These are phyloP conservation scores for Cornus kousa DNA, from an alignment of 148 eudicot genomes.

Conservation along the genomic window DNA sequence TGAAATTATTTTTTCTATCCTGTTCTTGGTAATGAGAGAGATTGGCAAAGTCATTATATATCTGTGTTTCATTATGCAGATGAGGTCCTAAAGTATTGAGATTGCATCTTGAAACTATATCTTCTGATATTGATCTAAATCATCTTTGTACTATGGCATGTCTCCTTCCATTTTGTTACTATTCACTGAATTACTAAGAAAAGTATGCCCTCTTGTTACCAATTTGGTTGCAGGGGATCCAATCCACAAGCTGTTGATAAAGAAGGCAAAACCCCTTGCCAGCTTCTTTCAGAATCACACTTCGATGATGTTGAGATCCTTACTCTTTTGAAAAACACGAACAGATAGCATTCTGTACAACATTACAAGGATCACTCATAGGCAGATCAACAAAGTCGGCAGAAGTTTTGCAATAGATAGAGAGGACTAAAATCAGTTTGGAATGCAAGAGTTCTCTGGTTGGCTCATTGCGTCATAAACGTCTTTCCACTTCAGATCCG, in stretches of 20 bases:
- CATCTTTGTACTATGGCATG: no score
- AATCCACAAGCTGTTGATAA: slow-evolving; percentile 49
- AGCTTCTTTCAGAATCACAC: slow-evolving; percentile 45
- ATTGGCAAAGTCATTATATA: not conserved
- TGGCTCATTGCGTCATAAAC: not conserved
- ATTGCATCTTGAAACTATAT: no score
- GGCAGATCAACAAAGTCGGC: not conserved
- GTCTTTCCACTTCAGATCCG: not conserved
- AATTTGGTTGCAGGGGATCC: slow-evolving; percentile 61
- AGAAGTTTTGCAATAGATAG: not conserved
- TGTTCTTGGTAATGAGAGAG: not conserved
- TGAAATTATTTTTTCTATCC: not conserved
- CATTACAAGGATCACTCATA: not conserved
- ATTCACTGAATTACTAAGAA: no score
- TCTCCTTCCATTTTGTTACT: not conserved
- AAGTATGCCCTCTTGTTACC: no score
- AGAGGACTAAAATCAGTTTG: not conserved
- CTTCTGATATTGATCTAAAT: no score
- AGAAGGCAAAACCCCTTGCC: slow-evolving; percentile 68
- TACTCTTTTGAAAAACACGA: slow-evolving; percentile 51
- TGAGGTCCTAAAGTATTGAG: not conserved
- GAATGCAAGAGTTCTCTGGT: not conserved
- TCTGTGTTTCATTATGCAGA: not conserved
- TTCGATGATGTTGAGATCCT: slow-evolving; percentile 64
- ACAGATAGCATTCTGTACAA: slow-evolving; percentile 35